Evolutionary conservation across 2,329 filamentous ascomycete species (phyloP), one percentile per base, ranked within the genome.

Genomic region (Aspergillus luchuensis): DNA sequence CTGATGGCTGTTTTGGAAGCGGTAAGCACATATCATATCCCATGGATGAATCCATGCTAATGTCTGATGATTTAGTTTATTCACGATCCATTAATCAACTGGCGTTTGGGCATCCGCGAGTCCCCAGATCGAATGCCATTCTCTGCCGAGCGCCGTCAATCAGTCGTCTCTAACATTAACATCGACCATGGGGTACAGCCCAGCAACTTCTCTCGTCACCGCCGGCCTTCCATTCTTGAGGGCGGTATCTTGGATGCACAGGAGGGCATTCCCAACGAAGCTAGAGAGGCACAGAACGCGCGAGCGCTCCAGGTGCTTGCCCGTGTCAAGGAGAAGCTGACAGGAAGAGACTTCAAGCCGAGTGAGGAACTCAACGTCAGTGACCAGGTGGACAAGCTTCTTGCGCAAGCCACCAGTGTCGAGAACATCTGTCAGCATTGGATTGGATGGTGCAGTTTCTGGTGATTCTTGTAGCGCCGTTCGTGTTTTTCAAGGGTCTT

Each of bases 351-450:
- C 74, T 99, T 99, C 78, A 93, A 92, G 77, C 85, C 88, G 2
- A 85, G 85, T 49, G 90, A 96, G 70, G 94, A 98, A 78, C 83
- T 99, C 64, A 89, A 88, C 60, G 88, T 96, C 21, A 88, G 91
- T 58, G 87, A 87, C 63, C 95, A 99, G 79, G 96, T 99, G 5
- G 94, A 97, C 77, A 94, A 96, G 76, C 81, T 99, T 70, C 90
- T 99, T 69, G 89, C 90, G 63, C 94, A 99, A 81, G 95, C 95
- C 21, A 99, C 95, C 6, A 97, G 95, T 73, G 82, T 98, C 69
- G 95, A 98, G 84, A 98, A 98, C 76, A 81, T 99, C 63, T 99
- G 95, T 75, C 95, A 98, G 82, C 95, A 98, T 81, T 99, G 97
- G 76, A 97, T 98, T 70, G 95, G 95, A 65, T 98, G 94, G 94